Base-by-base conservation (phyloP, 495 filamentous ascomycete genomes). In the Lophiostoma macrostomum region DNA sequence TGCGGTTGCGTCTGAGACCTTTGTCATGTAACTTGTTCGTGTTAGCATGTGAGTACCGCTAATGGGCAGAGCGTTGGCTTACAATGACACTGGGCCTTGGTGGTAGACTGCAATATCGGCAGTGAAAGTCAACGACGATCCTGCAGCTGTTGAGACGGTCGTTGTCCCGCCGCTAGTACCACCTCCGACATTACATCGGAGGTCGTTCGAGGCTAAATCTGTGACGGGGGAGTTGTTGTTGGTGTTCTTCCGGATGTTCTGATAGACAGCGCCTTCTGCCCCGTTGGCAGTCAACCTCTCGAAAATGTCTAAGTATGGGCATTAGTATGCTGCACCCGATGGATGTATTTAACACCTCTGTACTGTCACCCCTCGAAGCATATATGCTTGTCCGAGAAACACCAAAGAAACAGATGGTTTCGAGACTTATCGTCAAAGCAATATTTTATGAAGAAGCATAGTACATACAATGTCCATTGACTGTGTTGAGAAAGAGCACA, bases 181-280 rank as follows among this genome's bases (percentile, higher is more conserved):
- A 27, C 76, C 78, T 49, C 77, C 78, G 22, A 75, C 77, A 39
- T 84, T 84, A 71, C 80, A 84, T 0, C 79, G 69, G 39, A 84
- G 70, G 39, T 82, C 76, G 5, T 63, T 68, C 7, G 73, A 76
- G 3, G 75, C 57, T 0, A 82, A 69, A 52, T 76, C 19, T 13
- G 73, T 76, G 8, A 82, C 79, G 6, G 79, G 79, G 22, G 76
- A 80, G 67, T 83, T 83, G 60, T 75, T 68, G 72, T 80, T 81
- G 45, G 68, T 73, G 69, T 80, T 79, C 43, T 69, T 69, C 20
- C 79, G 73, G 47, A 83, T 70, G 60, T 77, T 74, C 57, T 80
- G 68, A 60, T 76, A 82, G 16, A 66, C 61, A 27, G 57, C 50
- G 18, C 73, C 74, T 59, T 77, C 73, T 3, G 56, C 59, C 10